Conservation (phyloP, 306 rosid genomes). For the Vachellia collinsii region DNA sequence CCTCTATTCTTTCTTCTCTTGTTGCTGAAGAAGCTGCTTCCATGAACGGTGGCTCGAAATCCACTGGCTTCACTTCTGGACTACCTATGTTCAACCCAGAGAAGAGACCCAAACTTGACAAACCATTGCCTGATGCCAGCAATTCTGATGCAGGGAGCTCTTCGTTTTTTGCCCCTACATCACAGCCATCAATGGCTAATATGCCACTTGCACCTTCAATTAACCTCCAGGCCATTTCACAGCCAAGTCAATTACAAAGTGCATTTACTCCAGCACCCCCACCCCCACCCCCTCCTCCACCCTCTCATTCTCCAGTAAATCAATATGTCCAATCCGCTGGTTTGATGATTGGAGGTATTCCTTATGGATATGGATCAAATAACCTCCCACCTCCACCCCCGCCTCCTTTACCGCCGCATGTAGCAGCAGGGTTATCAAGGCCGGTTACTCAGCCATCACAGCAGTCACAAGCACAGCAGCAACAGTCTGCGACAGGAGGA, state of each 20-base stretch:
- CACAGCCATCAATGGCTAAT: conserved; percentile 47
- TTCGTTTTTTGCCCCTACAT: conserved; percentile 46
- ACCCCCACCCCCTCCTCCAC: conserved; percentile 39
- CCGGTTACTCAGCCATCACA: conserved; percentile 54
- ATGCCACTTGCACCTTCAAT: conserved; percentile 45
- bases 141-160: conserved; percentile 49
- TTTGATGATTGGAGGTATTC: conserved; percentile 50
- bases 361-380: conserved; percentile 61
- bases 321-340: conserved; percentile 59
- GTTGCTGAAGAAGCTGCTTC: conserved; percentile 82
- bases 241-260: conserved; percentile 53
- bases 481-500: conserved; percentile 60
- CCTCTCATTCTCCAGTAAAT: conserved; percentile 44
- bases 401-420: conserved; percentile 66
- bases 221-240: conserved; percentile 48
- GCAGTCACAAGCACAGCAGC: conserved; percentile 48
- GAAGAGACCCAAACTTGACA: conserved; percentile 68
- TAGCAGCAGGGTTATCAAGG: conserved; percentile 58
- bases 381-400: conserved; percentile 71
- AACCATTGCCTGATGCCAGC: conserved; percentile 52
- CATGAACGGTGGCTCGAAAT: conserved; percentile 49
- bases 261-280: conserved; percentile 51
- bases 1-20: conserved; percentile 74
- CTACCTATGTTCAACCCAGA: conserved; percentile 56
- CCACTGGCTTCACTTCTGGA: conserved; percentile 52